Percentiles rank a stretch among this genome's conserved stretches.
These are phyloP conservation scores for Verticillium isaacii DNA, from an alignment of 2,329 filamentous ascomycete species.

Conservation along the genomic window DNA sequence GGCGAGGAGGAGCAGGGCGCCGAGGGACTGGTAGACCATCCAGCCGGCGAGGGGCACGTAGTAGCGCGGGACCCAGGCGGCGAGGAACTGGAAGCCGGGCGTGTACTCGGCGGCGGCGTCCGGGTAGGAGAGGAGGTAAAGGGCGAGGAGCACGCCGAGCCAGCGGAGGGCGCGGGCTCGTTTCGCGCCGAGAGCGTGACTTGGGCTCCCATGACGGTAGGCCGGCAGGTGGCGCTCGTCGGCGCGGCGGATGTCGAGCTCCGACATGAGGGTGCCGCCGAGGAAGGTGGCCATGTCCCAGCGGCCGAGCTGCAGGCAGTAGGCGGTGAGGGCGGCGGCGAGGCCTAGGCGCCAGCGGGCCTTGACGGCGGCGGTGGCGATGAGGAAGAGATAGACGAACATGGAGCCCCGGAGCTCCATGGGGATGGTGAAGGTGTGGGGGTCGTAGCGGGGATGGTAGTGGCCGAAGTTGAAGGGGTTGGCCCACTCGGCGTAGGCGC, in stretches of 20 bases:
- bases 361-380: constrained; percentile 30
- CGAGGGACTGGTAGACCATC: constrained; percentile 34
- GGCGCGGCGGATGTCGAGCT: constrained; percentile 26
- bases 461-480: constrained; percentile 35
- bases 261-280: constrained; percentile 29
- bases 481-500: constrained; percentile 32
- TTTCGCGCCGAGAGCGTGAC: no score
- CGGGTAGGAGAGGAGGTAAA: constrained; percentile 34
- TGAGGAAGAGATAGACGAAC: constrained; percentile 32
- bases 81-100: constrained; percentile 28
- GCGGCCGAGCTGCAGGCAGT: constrained; percentile 27
- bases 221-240: constrained; percentile 11
- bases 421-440: constrained; percentile 35
- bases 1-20: constrained; percentile 28
- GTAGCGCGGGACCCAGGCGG: constrained; percentile 27
- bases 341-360: constrained; percentile 25
- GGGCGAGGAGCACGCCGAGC: constrained; percentile 22
- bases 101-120: constrained; percentile 32
- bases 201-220: neutral
- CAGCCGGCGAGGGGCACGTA: constrained; percentile 29
- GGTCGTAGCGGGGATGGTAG: constrained; percentile 33
- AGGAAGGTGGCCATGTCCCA: constrained; percentile 37
- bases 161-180: constrained; percentile 17
- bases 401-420: constrained; percentile 36
- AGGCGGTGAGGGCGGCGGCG: constrained; percentile 23